Percentiles rank a stretch among this genome's conserved stretches.
Conservation (phyloP, 2,329 filamentous ascomycete species). For the Sodiomyces alkalinus region DNA sequence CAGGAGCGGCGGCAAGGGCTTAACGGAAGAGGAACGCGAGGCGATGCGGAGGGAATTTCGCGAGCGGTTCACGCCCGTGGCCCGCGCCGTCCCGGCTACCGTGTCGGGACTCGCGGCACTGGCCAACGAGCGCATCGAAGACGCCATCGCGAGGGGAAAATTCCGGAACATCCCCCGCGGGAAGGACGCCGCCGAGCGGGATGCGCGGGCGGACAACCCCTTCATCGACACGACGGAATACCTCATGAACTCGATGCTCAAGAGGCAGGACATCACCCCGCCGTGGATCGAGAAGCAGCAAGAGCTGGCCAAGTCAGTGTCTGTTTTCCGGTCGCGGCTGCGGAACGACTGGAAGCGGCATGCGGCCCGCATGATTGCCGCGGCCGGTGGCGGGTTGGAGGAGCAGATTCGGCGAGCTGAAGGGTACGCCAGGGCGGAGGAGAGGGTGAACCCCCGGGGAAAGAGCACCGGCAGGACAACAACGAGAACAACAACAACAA, state of each 20-base stretch:
- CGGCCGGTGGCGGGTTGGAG: constrained; percentile 52
- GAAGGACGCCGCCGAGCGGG: constrained; percentile 56
- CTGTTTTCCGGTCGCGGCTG: constrained; percentile 57
- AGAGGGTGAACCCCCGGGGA: constrained; percentile 40
- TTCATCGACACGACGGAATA: constrained; percentile 96
- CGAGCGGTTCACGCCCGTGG: constrained; percentile 63
- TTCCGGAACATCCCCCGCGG: constrained; percentile 75
- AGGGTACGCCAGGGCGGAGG: constrained; percentile 63
- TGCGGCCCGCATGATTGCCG: constrained; percentile 63
- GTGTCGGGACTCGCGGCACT: constrained; percentile 66
- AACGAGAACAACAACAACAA: no score
- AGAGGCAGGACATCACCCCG: constrained; percentile 86
- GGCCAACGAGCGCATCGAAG: constrained; percentile 84
- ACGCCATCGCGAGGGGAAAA: constrained; percentile 81
- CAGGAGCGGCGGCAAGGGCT: constrained; percentile 17
- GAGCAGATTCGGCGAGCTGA: constrained; percentile 58
- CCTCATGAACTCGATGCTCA: constrained; percentile 97
- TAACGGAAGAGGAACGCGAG: constrained; percentile 60
- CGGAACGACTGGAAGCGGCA: constrained; percentile 75
- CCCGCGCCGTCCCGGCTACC: constrained; percentile 58
- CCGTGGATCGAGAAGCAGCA: constrained; percentile 99
- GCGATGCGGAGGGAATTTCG: constrained; percentile 58
- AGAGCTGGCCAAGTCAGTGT: constrained; percentile 56
- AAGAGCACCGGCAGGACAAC: constrained; percentile 16
- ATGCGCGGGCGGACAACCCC: constrained; percentile 67